Evolutionary conservation across 305 asterid genomes (phyloP), one percentile per base, ranked within the genome.

Genomic region (Fraxinus velutina): DNA sequence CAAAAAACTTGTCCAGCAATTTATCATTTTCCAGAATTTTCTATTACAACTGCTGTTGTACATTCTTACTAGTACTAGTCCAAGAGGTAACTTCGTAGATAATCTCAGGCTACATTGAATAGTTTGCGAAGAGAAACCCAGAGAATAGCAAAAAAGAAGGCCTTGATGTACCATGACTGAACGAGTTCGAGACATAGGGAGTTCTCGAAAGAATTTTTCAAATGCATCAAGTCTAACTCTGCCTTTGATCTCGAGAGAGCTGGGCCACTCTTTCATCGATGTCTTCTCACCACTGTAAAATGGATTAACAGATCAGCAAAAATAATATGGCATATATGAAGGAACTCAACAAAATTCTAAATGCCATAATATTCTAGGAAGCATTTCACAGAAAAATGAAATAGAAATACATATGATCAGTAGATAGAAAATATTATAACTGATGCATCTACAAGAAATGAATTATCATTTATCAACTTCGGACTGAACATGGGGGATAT

Each of bases 101-200:
- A 32, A 82, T 12, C 68, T 71, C 83, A 75, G 80, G 68, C 88
- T 76, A 42, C 81, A 55, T 78, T 47, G 91, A 88, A 80, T 78
- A 62, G 34, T 76, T 80, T 83, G 79, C 84, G 87, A 85, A 86
- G 87, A 82, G 86, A 82, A 84, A 81, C 86, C 90, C 83, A 84
- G 83, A 81, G 80, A 78, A 87, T 82, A 75, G 86, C 47, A 80
- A 83, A 79, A 50, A 71, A 71, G 34, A 81, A 85, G 90, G 93
- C 91, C 95, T 89, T 88, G 84, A 90, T 83, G 91, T 96, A 96
- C 99, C 99, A 96, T 96, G 92, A 96, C 98, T 86, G 98, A 97
- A 89, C 99, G 99, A 24, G 96, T 92, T 80, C 99, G 95, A 76
- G 99, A 96, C 92, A 87, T 90, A 1, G 97, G 99, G 85, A 96